Conservation (phyloP, 306 rosid species). For the Luffa aegyptiaca region DNA sequence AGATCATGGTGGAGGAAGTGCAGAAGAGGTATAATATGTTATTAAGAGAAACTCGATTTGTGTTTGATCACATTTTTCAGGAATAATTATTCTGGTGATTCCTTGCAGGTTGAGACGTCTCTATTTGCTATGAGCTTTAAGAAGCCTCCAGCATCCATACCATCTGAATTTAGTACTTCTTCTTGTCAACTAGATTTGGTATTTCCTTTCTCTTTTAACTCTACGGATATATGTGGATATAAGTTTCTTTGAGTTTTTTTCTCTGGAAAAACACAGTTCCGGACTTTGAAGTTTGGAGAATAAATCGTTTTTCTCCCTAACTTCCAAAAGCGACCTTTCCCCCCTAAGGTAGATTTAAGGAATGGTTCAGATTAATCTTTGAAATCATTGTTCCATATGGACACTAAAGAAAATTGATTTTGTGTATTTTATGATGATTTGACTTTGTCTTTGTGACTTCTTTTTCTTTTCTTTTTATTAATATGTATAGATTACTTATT, state of each 20-base stretch:
- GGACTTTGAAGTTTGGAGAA: neutral
- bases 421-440: neutral
- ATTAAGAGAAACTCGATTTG: conserved; percentile 1
- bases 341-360: neutral
- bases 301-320: neutral
- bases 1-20: conserved; percentile 97
- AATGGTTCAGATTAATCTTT: neutral
- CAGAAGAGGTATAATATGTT: conserved; percentile 66
- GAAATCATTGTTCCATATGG: neutral
- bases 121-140: conserved; percentile 77
- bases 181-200: conserved; percentile 59
- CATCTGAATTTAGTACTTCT: conserved; percentile 36
- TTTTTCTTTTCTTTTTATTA: neutral
- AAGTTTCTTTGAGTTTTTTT: neutral
- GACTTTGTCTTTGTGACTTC: no score
- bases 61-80: neutral
- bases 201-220: conserved; percentile 19
- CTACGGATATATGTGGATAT: neutral
- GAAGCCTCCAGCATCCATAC: conserved; percentile 39
- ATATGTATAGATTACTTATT: neutral
- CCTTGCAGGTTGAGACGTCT: conserved; percentile 77
- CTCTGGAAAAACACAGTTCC: neutral
- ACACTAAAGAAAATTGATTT: neutral
- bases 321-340: neutral
- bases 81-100: neutral